Conservation (phyloP, 495 filamentous ascomycete species). For the Saxispiralis lemnorum region DNA sequence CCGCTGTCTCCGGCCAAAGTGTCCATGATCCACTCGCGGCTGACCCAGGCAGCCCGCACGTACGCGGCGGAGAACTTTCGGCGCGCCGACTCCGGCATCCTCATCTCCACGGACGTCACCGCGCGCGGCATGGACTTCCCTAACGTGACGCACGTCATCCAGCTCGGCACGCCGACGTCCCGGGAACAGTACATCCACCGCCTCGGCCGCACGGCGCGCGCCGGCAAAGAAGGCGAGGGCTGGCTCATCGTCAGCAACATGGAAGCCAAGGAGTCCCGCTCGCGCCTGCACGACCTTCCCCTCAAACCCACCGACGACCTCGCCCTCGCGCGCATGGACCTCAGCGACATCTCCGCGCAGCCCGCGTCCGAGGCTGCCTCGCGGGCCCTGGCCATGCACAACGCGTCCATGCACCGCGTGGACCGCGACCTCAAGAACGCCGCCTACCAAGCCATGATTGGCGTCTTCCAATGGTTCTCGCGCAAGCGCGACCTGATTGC, state of each 20-base stretch:
- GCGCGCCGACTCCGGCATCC: conserved; percentile 41
- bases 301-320: conserved; percentile 42
- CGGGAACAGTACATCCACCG: conserved; percentile 79
- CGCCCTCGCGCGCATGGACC: conserved; percentile 33
- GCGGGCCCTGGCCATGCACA: conserved; percentile 23
- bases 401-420: conserved; percentile 21
- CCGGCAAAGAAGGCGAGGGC: conserved; percentile 60
- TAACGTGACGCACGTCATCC: conserved; percentile 77
- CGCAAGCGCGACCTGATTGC: conserved; percentile 28
- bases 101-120: conserved; percentile 87
- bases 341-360: conserved; percentile 25
- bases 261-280: conserved; percentile 35
- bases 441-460: conserved; percentile 38
- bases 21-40: conserved; percentile 60
- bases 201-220: conserved; percentile 56
- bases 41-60: conserved; percentile 53
- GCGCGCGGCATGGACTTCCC: conserved; percentile 96
- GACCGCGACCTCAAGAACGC: conserved; percentile 30
- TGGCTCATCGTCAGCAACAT: conserved; percentile 51
- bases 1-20: conserved; percentile 33
- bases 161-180: conserved; percentile 53
- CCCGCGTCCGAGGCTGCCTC: conserved; percentile 23
- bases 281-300: conserved; percentile 44
- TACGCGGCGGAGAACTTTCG: conserved; percentile 55
- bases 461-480: conserved; percentile 20